Evolutionary conservation across 495 filamentous ascomycete genomes (phyloP).

Genomic region (Aspergillus olivimuriae): DNA sequence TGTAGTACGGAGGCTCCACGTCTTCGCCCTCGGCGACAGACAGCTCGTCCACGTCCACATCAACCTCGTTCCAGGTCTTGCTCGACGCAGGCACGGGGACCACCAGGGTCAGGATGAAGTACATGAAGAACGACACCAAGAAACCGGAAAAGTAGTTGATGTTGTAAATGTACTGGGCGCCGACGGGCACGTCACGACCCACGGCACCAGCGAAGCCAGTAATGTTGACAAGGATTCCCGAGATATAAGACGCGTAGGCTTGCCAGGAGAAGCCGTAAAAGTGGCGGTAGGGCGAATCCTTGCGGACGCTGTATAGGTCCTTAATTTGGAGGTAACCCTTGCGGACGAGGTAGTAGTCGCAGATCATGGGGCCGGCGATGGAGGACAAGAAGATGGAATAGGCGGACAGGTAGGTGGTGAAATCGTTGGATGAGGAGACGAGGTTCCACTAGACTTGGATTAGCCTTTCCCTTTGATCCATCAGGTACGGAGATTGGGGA

Average conservation of each 20-base stretch:
- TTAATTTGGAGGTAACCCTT: slow-evolving; percentile 73
- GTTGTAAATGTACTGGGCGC: slow-evolving; percentile 82
- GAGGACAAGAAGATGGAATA: slow-evolving; percentile 95
- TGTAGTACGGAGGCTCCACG: slow-evolving; percentile 6
- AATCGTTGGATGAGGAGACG: slow-evolving; percentile 70
- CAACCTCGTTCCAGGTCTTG: slow-evolving; percentile 75
- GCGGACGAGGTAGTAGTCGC: slow-evolving; percentile 86
- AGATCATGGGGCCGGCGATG: slow-evolving; percentile 84
- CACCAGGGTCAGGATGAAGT: slow-evolving; percentile 60
- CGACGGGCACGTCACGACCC: slow-evolving; percentile 62
- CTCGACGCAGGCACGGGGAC: slow-evolving; percentile 71
- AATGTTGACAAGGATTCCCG: slow-evolving; percentile 85
- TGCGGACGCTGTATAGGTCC: slow-evolving; percentile 70
- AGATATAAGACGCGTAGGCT: slow-evolving; percentile 76
- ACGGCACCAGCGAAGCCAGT: slow-evolving; percentile 86
- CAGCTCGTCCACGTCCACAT: slow-evolving; percentile 46
- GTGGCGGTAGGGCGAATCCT: slow-evolving; percentile 65
- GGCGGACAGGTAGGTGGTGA: slow-evolving; percentile 89
- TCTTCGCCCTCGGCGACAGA: slow-evolving; percentile 37
- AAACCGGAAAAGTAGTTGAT: slow-evolving; percentile 87
- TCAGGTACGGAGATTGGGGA: too few relatives aligned
- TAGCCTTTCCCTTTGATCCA: too few relatives aligned
- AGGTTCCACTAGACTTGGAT: slow-evolving; percentile 57
- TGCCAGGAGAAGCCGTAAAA: slow-evolving; percentile 72
- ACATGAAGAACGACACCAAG: slow-evolving; percentile 59